Evolutionary conservation across 2,329 filamentous ascomycete genomes (phyloP).

Genomic region (Stromatinia cepivora): DNA sequence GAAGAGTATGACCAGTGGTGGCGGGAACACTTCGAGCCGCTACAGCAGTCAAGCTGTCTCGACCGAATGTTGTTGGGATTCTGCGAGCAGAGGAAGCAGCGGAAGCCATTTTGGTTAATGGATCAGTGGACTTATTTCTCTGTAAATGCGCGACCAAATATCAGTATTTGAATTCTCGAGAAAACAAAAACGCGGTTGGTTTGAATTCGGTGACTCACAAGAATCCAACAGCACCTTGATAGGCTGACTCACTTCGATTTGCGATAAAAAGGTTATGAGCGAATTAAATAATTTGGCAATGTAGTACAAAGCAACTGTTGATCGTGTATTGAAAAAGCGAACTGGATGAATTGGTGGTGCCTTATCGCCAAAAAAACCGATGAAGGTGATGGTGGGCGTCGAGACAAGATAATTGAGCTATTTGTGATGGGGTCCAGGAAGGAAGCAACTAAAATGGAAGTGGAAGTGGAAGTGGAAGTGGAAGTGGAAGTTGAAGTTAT

Average conservation of each 20-base stretch:
- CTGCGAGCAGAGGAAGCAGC: constrained; percentile 65
- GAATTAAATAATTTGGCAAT: constrained; percentile 33
- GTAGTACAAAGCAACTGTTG: constrained; percentile 33
- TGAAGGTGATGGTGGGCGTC: constrained; percentile 29
- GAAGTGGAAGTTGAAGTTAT: background rate
- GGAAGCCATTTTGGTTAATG: constrained; percentile 56
- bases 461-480: background rate
- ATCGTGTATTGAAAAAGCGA: constrained; percentile 29
- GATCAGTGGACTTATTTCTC: constrained; percentile 38
- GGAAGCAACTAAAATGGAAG: background rate
- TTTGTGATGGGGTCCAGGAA: constrained; percentile 17
- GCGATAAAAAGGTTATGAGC: constrained; percentile 39
- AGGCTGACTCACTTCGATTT: constrained; percentile 41
- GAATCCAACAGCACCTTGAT: constrained; percentile 14
- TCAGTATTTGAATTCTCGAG: constrained; percentile 29
- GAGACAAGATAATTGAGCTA: constrained; percentile 10
- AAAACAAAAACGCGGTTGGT: constrained; percentile 29
- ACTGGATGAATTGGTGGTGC: constrained; percentile 28
- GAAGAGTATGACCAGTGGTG: constrained; percentile 61
- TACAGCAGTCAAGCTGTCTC: constrained; percentile 74
- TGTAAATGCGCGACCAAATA: constrained; percentile 36
- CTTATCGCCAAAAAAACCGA: constrained; percentile 33
- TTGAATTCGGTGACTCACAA: constrained; percentile 10
- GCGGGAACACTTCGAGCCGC: constrained; percentile 62
- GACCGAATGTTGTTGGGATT: constrained; percentile 60